Percentiles rank a stretch among this genome's conserved stretches.
phyloP scores from a whole-genome alignment of 2,329 filamentous ascomycete species.

The Calonectria crousiana region DNA sequence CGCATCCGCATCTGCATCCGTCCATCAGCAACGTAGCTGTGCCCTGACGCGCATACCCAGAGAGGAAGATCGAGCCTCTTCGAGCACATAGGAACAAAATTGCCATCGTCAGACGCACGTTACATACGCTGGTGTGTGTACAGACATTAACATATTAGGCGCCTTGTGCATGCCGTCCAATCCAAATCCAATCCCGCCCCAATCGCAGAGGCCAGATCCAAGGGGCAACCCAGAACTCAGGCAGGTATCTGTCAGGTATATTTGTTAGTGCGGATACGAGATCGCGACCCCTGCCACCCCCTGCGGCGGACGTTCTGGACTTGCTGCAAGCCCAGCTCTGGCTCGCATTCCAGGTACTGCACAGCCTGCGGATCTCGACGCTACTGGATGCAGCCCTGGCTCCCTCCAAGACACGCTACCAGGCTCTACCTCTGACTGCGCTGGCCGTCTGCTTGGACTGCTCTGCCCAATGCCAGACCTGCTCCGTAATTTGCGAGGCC shows the following conservation, averaged over 20 bases:
- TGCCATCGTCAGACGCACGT: conserved; percentile 4
- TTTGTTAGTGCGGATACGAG: conserved; percentile 48
- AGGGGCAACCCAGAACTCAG: conserved; percentile 13
- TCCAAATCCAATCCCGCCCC: conserved; percentile 13
- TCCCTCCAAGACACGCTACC: conserved; percentile 36
- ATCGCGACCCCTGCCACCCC: conserved; percentile 33
- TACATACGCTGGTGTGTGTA: conserved; percentile 7
- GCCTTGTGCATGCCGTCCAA: background rate
- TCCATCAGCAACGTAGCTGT: background rate
- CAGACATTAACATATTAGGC: background rate
- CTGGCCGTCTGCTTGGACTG: background rate
- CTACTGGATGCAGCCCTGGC: conserved; percentile 22
- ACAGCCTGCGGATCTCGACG: conserved; percentile 39
- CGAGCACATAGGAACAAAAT: background rate
- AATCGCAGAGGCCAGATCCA: conserved; percentile 11
- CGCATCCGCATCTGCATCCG: background rate
- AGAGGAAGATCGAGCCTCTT: background rate
- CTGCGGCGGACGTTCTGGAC: conserved; percentile 27
- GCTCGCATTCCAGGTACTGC: conserved; percentile 42
- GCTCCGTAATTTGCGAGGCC: conserved; percentile 25
- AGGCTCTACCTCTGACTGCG: conserved; percentile 27
- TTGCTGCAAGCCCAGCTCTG: conserved; percentile 25
- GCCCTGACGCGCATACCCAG: background rate
- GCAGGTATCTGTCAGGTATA: conserved; percentile 35
- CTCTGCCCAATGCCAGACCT: conserved; percentile 8